Evolutionary conservation across 2,329 filamentous ascomycete species (phyloP).

Genomic region (Sporothrix pseudoabietina): DNA sequence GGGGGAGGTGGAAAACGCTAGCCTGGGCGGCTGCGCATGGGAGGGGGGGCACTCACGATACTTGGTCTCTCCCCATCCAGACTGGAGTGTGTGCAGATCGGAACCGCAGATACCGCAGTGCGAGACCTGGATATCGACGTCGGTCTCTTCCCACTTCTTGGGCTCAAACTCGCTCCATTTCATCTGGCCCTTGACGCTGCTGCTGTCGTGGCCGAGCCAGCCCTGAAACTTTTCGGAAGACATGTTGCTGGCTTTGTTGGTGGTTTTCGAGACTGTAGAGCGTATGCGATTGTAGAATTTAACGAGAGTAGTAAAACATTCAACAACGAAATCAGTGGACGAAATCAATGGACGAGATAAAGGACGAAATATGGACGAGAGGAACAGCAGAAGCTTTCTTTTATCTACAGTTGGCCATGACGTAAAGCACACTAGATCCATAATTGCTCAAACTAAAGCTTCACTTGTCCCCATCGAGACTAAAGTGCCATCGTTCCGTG

Average conservation of each 20-base stretch:
- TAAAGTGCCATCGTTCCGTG: conserved; percentile 7
- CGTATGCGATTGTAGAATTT: not conserved
- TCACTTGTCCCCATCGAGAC: not conserved
- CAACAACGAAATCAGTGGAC: not conserved
- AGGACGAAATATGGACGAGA: too few species aligned
- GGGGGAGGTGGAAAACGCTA: not conserved
- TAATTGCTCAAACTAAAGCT: not conserved
- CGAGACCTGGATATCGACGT: conserved; percentile 66
- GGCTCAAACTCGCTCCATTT: conserved; percentile 60
- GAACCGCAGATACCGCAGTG: conserved; percentile 69
- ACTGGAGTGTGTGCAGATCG: conserved; percentile 61
- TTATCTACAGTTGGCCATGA: conserved; percentile 13
- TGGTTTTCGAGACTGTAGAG: not conserved
- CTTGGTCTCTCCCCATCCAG: conserved; percentile 49
- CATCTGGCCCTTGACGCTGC: conserved; percentile 55
- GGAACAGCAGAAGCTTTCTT: not conserved
- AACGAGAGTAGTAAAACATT: not conserved
- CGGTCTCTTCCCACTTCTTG: conserved; percentile 66
- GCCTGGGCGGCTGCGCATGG: not conserved
- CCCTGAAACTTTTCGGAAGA: conserved; percentile 51
- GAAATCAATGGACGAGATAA: too few species aligned
- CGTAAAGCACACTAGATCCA: not conserved
- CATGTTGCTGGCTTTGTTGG: conserved; percentile 11
- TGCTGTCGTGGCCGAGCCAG: conserved; percentile 51
- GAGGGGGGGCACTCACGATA: conserved; percentile 27